Percentiles rank a stretch among this genome's conserved stretches.
Evolutionary conservation across 176 grass and related monocot genomes (phyloP).

Genomic region (Oryza rufipogon): DNA sequence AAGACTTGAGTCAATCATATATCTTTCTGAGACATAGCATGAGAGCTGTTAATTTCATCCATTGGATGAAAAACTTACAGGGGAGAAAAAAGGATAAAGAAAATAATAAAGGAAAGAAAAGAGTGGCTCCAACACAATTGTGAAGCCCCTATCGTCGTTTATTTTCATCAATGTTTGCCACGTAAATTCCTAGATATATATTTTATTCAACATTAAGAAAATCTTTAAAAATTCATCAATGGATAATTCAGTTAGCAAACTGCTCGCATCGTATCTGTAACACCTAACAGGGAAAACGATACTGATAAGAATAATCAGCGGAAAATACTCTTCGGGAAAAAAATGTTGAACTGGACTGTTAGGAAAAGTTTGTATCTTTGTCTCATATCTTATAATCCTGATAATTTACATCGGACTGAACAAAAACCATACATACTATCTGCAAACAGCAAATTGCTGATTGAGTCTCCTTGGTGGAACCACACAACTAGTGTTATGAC

Average conservation of each 20-base stretch:
- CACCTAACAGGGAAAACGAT: background rate
- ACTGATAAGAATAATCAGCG: background rate
- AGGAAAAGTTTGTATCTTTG: background rate
- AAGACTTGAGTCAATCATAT: background rate
- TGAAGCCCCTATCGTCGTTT: background rate
- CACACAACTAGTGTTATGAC: background rate
- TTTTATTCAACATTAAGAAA: background rate
- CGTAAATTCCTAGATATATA: background rate
- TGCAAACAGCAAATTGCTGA: slow-evolving; percentile 38
- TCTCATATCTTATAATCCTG: background rate
- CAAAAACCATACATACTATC: background rate
- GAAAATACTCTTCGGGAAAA: slow-evolving; percentile 8
- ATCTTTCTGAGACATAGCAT: background rate
- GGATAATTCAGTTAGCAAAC: background rate
- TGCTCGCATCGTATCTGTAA: background rate
- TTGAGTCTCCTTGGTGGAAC: background rate
- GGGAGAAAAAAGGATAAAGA: background rate
- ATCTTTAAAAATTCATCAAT: background rate
- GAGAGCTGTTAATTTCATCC: background rate
- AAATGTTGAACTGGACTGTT: background rate
- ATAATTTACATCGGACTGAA: background rate
- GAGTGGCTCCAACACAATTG: background rate
- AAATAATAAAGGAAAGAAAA: background rate
- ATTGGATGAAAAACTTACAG: background rate
- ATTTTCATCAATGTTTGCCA: background rate